These are phyloP conservation scores for Hypoxylon trugodes DNA, from an alignment of 495 filamentous ascomycete genomes.

Conservation along the genomic window DNA sequence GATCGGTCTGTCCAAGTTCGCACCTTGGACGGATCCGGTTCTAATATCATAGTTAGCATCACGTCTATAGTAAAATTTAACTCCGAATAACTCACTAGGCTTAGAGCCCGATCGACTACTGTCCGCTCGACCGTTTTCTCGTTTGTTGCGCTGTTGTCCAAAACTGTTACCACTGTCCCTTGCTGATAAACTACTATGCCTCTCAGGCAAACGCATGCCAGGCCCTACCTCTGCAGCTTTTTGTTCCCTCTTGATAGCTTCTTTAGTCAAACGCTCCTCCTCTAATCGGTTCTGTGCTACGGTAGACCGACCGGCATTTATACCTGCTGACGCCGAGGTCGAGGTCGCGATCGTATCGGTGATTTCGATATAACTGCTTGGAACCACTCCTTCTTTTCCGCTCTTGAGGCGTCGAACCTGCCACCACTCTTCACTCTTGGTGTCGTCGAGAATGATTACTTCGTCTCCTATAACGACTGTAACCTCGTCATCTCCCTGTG, in stretches of 20 bases:
- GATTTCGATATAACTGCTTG: constrained; percentile 93
- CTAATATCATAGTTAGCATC: constrained; percentile 50
- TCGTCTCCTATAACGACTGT: constrained; percentile 91
- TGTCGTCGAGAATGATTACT: constrained; percentile 88
- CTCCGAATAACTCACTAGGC: constrained; percentile 68
- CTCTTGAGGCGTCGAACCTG: constrained; percentile 90
- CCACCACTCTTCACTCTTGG: constrained; percentile 98
- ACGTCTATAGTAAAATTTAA: not conserved
- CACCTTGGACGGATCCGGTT: constrained; percentile 84
- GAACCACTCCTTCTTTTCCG: constrained; percentile 96
- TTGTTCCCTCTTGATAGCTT: constrained; percentile 69
- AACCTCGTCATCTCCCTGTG: constrained; percentile 95
- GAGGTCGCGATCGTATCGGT: constrained; percentile 64
- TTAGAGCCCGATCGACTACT: constrained; percentile 61
- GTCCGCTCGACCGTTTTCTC: constrained; percentile 67
- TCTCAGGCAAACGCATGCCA: constrained; percentile 72
- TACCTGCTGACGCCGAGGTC: constrained; percentile 54
- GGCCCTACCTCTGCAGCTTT: constrained; percentile 80
- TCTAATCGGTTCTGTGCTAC: constrained; percentile 86
- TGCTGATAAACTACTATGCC: constrained; percentile 70
- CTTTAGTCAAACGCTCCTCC: constrained; percentile 80
- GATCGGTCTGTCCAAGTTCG: constrained; percentile 94
- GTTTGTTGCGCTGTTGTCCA: constrained; percentile 73
- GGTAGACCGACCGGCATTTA: constrained; percentile 73
- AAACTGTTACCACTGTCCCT: constrained; percentile 65